Evolutionary conservation across 306 rosid genomes (phyloP).

Genomic region (Dryas drummondii): DNA sequence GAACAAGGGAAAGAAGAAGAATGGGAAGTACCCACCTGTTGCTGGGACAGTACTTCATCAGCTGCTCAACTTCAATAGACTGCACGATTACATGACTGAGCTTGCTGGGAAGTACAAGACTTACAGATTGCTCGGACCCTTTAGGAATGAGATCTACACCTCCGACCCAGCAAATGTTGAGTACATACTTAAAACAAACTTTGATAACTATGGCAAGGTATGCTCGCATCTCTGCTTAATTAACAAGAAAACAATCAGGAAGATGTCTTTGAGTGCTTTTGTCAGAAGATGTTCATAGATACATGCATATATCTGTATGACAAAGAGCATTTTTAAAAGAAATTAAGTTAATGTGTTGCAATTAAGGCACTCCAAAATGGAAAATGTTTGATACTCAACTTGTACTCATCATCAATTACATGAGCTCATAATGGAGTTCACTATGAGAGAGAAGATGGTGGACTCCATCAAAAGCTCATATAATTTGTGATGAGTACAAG

Average conservation of each 20-base stretch:
- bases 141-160: slow-evolving; percentile 68
- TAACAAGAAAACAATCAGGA: neutral
- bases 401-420: too few relatives aligned
- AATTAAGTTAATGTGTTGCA: neutral
- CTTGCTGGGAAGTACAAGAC: slow-evolving; percentile 68
- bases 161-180: slow-evolving; percentile 71
- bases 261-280: too few relatives aligned
- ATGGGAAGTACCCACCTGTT: slow-evolving; percentile 56
- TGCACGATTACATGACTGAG: slow-evolving; percentile 81
- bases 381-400: too few relatives aligned
- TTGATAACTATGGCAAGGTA: slow-evolving; percentile 86
- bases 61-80: slow-evolving; percentile 58
- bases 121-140: slow-evolving; percentile 58
- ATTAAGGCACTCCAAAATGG: neutral
- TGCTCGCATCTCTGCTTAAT: neutral
- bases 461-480: too few relatives aligned
- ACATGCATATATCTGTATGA: too few relatives aligned
- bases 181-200: slow-evolving; percentile 77
- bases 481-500: too few relatives aligned
- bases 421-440: too few relatives aligned
- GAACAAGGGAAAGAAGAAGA: slow-evolving; percentile 34
- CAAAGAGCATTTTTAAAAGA: too few relatives aligned
- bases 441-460: too few relatives aligned
- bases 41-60: slow-evolving; percentile 72
- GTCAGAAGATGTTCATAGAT: neutral